phyloP scores from a whole-genome alignment of 441 rosid genomes.

The Aquilaria agallochum region DNA sequence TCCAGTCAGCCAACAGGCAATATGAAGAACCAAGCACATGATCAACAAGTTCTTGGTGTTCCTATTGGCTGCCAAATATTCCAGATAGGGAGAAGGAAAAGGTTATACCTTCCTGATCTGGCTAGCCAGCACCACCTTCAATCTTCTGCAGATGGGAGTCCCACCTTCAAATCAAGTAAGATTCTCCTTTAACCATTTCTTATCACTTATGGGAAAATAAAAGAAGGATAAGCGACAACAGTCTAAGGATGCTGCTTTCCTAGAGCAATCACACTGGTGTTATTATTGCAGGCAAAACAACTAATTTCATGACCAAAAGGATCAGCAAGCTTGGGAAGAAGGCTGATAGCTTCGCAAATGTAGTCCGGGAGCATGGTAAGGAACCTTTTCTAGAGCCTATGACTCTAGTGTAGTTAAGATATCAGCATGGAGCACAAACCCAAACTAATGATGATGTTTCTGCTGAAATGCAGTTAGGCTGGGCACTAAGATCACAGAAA shows the following conservation, averaged over 20 bases:
- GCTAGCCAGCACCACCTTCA: too few relatives aligned
- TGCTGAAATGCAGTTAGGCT: slow-evolving; percentile 33
- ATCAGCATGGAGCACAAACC: neutral
- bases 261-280: neutral
- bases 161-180: slow-evolving; percentile 20
- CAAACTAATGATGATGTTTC: neutral
- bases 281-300: slow-evolving; percentile 29
- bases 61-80: too few relatives aligned
- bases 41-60: too few relatives aligned
- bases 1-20: too few relatives aligned
- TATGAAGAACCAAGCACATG: too few relatives aligned
- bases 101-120: too few relatives aligned
- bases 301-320: slow-evolving; percentile 29
- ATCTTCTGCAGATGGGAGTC: slow-evolving; percentile 13
- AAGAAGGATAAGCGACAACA: too few relatives aligned
- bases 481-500: slow-evolving; percentile 53
- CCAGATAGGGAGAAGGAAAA: too few relatives aligned
- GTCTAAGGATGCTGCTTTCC: neutral
- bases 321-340: slow-evolving; percentile 42
- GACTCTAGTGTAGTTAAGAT: neutral
- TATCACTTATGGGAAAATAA: too few relatives aligned
- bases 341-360: slow-evolving; percentile 41
- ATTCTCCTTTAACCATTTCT: neutral
- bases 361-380: slow-evolving; percentile 43
- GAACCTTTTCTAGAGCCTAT: too few relatives aligned